Percentiles rank a stretch among this genome's conserved stretches.
These are phyloP conservation scores for Pelargonium cotyledonis DNA, from an alignment of 441 rosid species.

Conservation along the genomic window DNA sequence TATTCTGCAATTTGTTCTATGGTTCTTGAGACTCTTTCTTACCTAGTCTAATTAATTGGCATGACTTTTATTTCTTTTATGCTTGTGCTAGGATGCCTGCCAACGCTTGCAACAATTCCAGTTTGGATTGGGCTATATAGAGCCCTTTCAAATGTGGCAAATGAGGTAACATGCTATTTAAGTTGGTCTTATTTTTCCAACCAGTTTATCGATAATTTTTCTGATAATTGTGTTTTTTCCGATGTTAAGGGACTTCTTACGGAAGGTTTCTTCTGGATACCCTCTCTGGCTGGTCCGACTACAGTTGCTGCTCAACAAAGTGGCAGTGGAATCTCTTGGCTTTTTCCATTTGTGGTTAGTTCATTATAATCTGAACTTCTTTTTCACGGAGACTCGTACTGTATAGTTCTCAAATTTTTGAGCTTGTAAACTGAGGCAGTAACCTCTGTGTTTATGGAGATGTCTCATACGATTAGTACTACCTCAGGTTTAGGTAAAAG, in stretches of 20 bases:
- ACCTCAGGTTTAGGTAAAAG: background rate
- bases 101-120: slow-evolving; percentile 91
- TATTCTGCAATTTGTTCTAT: too few relatives aligned
- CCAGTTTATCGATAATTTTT: background rate
- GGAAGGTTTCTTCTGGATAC: slow-evolving; percentile 99
- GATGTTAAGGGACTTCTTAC: slow-evolving; percentile 75
- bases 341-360: slow-evolving; percentile 82
- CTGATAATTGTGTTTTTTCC: background rate
- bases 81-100: slow-evolving; percentile 61
- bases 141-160: slow-evolving; percentile 93
- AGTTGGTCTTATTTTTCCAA: slow-evolving; percentile 4
- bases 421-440: background rate
- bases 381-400: too few relatives aligned
- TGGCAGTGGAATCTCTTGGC: slow-evolving; percentile 87
- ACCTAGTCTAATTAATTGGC: background rate
- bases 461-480: background rate
- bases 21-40: slow-evolving; percentile 6
- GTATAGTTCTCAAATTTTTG: background rate
- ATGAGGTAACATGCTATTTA: slow-evolving; percentile 48
- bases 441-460: background rate
- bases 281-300: slow-evolving; percentile 90
- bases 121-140: slow-evolving; percentile 96
- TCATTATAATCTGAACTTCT: background rate
- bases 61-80: background rate
- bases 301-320: slow-evolving; percentile 75